These are phyloP conservation scores for Raphanus raphanistrum DNA, from an alignment of 345 rosid genomes.

Conservation along the genomic window DNA sequence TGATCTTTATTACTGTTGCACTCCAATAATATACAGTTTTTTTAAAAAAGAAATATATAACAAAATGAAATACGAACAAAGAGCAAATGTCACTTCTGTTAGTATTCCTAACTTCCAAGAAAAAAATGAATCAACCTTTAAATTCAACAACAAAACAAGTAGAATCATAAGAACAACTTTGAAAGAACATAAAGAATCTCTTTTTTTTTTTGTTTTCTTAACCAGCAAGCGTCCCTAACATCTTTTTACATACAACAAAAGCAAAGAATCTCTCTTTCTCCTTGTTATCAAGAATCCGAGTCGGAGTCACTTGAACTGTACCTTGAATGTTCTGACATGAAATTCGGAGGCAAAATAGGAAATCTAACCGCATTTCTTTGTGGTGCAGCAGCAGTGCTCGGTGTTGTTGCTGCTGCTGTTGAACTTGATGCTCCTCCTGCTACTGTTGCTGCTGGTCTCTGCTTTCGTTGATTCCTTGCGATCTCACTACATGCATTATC, in stretches of 20 bases:
- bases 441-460: slow-evolving; percentile 37
- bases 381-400: slow-evolving; percentile 7
- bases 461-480: slow-evolving; percentile 60
- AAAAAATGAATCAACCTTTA: not conserved
- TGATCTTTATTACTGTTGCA: not conserved
- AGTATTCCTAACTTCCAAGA: not conserved
- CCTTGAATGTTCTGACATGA: slow-evolving; percentile 53
- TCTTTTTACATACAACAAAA: slow-evolving; percentile 32
- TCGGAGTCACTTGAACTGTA: slow-evolving; percentile 68
- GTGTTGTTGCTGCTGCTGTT: slow-evolving; percentile 7
- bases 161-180: not conserved
- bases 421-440: slow-evolving; percentile 26
- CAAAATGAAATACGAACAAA: slow-evolving; percentile 18
- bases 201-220: not conserved
- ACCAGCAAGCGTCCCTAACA: slow-evolving; percentile 25
- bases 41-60: not conserved
- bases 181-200: slow-evolving; percentile 21
- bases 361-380: slow-evolving; percentile 50
- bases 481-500: slow-evolving; percentile 70
- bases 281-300: slow-evolving; percentile 48
- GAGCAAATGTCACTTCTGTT: not conserved
- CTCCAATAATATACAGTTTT: not conserved
- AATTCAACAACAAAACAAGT: slow-evolving; percentile 14
- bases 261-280: not conserved
- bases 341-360: slow-evolving; percentile 63